Evolutionary conservation across 768 basidiomycete genomes (phyloP).

Genomic region (Lactifluus volemus): DNA sequence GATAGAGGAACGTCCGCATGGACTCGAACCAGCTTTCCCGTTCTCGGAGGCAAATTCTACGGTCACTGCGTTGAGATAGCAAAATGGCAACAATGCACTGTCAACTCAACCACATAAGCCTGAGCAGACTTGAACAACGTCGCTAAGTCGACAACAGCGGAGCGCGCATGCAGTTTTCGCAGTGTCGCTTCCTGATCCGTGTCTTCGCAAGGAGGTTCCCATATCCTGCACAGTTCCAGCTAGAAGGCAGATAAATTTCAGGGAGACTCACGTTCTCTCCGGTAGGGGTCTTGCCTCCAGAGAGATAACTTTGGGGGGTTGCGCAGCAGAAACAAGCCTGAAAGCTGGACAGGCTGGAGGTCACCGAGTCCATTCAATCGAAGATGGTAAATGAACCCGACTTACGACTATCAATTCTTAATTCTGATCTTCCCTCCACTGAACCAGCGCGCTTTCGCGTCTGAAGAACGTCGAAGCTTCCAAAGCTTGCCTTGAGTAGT

Average conservation of each 20-base stretch:
- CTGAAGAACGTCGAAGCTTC: neutral
- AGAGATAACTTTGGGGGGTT: slow-evolving; percentile 6
- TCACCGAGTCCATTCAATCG: neutral
- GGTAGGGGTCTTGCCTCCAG: slow-evolving; percentile 14
- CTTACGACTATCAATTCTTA: neutral
- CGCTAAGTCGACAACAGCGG: slow-evolving; percentile 25
- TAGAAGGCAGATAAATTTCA: neutral
- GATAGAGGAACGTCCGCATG: neutral
- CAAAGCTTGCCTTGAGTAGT: neutral
- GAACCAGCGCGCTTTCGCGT: neutral
- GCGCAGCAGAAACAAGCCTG: slow-evolving; percentile 12
- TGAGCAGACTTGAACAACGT: slow-evolving; percentile 23
- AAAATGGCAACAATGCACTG: neutral
- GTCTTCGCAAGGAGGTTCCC: slow-evolving; percentile 27
- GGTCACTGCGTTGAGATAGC: neutral
- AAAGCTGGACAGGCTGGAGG: slow-evolving; percentile 1
- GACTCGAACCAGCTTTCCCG: slow-evolving; percentile 5
- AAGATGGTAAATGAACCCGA: neutral
- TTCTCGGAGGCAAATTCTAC: slow-evolving; percentile 2
- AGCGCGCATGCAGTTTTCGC: slow-evolving; percentile 23
- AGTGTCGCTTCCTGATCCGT: slow-evolving; percentile 22
- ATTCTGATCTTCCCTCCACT: neutral
- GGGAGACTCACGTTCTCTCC: neutral
- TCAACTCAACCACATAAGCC: slow-evolving; percentile 21
- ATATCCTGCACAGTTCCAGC: slow-evolving; percentile 16